Evolutionary conservation across 1,284 basidiomycete species (phyloP).

Genomic region (Puccinia sorghi): DNA sequence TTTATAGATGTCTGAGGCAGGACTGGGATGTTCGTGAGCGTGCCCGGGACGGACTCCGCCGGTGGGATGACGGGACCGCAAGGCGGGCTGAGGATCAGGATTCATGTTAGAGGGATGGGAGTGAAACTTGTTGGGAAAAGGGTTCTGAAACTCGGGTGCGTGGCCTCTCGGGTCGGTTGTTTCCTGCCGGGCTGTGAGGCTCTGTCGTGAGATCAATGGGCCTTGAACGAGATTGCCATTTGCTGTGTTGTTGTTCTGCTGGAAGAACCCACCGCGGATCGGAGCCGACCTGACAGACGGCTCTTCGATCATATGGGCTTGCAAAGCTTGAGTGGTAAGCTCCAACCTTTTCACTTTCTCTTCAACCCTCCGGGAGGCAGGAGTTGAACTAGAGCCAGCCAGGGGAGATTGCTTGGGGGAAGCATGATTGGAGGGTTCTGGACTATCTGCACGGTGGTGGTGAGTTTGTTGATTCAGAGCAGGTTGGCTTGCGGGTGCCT

Average conservation of each 20-base stretch:
- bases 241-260: slow-evolving; percentile 8
- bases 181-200: not conserved
- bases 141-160: not conserved
- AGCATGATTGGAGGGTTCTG: not conserved
- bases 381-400: not conserved
- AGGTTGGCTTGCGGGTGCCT: not conserved
- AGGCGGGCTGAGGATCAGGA: not conserved
- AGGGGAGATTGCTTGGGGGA: not conserved
- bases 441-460: not conserved
- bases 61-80: not conserved
- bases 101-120: slow-evolving; percentile 8
- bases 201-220: slow-evolving; percentile 23
- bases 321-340: slow-evolving; percentile 26
- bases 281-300: slow-evolving; percentile 46
- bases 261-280: slow-evolving; percentile 37
- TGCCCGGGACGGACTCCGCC: not conserved
- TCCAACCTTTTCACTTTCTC: slow-evolving; percentile 38
- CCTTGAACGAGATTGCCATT: slow-evolving; percentile 13
- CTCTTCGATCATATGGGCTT: slow-evolving; percentile 14
- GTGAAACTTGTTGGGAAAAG: not conserved
- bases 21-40: not conserved
- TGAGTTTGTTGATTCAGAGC: not conserved
- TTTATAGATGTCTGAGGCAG: not conserved
- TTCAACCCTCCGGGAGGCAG: slow-evolving; percentile 23
- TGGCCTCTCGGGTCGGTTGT: not conserved